Conservation (phyloP, 768 basidiomycete genomes). For the Lepiota brunneoincarnata region DNA sequence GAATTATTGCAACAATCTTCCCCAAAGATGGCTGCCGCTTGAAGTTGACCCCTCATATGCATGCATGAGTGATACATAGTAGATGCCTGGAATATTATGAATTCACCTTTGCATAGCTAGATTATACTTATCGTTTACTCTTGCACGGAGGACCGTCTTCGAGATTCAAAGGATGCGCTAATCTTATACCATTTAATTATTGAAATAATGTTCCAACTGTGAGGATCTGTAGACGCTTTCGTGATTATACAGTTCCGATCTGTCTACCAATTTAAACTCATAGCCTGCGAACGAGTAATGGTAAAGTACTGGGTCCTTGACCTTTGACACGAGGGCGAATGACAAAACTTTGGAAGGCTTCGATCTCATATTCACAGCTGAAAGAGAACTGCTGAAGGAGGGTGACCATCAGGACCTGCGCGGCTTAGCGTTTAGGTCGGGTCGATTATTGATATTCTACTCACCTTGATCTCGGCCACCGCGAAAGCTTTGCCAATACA, state of each 20-base stretch:
- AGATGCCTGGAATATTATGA: neutral
- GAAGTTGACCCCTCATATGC: conserved; percentile 64
- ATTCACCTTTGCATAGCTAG: neutral
- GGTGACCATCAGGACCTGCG: conserved; percentile 39
- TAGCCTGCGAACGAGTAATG: conserved; percentile 44
- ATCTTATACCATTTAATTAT: conserved; percentile 2
- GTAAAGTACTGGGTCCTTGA: conserved; percentile 52
- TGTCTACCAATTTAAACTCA: conserved; percentile 15
- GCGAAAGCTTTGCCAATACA: conserved; percentile 64
- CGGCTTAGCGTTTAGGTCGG: neutral
- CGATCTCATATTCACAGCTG: conserved; percentile 48
- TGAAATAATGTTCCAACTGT: neutral
- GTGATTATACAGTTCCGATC: neutral
- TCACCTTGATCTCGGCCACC: conserved; percentile 56
- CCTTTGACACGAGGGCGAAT: conserved; percentile 57
- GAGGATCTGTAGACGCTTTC: too few species aligned
- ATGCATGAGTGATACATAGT: conserved; percentile 12
- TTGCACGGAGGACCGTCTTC: neutral
- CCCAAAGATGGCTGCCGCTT: conserved; percentile 89
- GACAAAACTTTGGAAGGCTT: conserved; percentile 65
- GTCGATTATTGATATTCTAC: conserved; percentile 6
- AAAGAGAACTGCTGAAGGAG: conserved; percentile 57
- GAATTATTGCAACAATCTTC: conserved; percentile 96
- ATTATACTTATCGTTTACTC: neutral
- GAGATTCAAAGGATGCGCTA: neutral